A percentile compares a stretch with the other conserved stretches of the same genome.
Conservation (phyloP, 2,329 filamentous ascomycete genomes). For the Colletotrichum tropicicola region DNA sequence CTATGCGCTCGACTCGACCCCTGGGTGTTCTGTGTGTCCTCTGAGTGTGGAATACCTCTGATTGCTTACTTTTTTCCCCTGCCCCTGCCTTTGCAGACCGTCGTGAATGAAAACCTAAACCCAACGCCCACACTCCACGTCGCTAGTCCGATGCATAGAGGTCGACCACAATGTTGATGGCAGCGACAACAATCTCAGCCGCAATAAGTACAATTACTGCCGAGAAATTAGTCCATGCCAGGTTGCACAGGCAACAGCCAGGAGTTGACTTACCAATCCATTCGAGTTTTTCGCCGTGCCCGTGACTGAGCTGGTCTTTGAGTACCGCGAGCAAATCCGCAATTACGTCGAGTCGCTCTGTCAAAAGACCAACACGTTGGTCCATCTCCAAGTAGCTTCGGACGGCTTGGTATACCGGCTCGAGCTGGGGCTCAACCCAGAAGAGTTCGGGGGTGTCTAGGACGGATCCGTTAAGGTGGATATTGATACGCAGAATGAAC, state of each 20-base stretch:
- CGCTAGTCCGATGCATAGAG: conserved; percentile 68
- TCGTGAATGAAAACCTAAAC: background rate
- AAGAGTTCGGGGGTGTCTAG: conserved; percentile 97
- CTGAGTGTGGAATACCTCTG: conserved; percentile 2
- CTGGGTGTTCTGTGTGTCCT: conserved; percentile 22
- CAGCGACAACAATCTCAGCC: conserved; percentile 91
- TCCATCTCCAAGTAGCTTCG: conserved; percentile 98
- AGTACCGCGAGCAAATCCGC: conserved; percentile 91
- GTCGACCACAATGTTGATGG: conserved; percentile 95
- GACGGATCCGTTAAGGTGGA: conserved; percentile 95
- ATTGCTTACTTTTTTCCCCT: background rate
- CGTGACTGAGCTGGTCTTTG: conserved; percentile 94
- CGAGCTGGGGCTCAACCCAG: conserved; percentile 97
- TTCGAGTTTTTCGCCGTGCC: conserved; percentile 88
- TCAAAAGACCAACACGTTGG: conserved; percentile 88
- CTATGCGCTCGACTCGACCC: conserved; percentile 14
- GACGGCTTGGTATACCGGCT: conserved; percentile 95
- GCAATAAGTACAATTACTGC: conserved; percentile 94
- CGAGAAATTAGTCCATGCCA: conserved; percentile 26
- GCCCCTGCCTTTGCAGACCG: background rate
- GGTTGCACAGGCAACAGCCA: background rate
- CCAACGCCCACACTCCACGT: background rate
- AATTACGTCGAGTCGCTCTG: conserved; percentile 91
- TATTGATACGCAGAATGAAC: conserved; percentile 97
- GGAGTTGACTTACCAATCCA: conserved; percentile 77